Percentiles rank a stretch among this genome's conserved stretches.
These are phyloP conservation scores for Talaromyces pinophilus DNA, from an alignment of 2,329 filamentous ascomycete species.

Conservation along the genomic window DNA sequence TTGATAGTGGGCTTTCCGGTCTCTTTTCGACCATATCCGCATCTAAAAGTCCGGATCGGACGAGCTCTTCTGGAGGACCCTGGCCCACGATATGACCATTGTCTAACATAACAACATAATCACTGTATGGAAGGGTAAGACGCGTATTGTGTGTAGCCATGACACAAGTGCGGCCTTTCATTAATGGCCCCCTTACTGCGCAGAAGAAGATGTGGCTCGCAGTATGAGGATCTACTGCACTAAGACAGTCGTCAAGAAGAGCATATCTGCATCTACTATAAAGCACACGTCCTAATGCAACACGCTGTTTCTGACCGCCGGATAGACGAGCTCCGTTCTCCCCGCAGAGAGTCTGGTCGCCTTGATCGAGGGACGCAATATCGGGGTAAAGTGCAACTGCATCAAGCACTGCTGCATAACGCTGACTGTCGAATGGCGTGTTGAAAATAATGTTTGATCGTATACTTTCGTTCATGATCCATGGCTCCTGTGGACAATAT, in stretches of 20 bases:
- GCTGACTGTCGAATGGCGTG: not conserved
- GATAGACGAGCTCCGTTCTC: conserved; percentile 60
- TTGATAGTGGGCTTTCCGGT: not conserved
- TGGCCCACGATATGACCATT: not conserved
- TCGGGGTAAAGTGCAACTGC: not conserved
- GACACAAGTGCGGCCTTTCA: conserved; percentile 9
- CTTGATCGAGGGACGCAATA: not conserved
- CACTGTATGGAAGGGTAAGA: not conserved
- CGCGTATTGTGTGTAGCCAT: conserved; percentile 7
- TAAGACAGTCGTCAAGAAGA: conserved; percentile 16
- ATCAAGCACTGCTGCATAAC: conserved; percentile 5
- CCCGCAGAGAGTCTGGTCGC: not conserved
- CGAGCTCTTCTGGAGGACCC: not conserved
- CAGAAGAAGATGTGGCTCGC: conserved; percentile 10
- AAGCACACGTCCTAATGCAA: conserved; percentile 87
- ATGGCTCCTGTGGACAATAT: conserved; percentile 18
- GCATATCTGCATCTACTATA: conserved; percentile 6
- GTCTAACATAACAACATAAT: conserved; percentile 7
- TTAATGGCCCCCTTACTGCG: conserved; percentile 10
- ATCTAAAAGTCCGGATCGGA: not conserved
- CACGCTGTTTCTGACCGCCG: conserved; percentile 94
- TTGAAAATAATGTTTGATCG: conserved; percentile 12
- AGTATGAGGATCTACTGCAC: conserved; percentile 15
- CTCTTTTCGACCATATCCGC: not conserved
- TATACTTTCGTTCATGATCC: conserved; percentile 15